Evolutionary conservation across 2,329 filamentous ascomycete genomes (phyloP).

Genomic region (Colletotrichum agaves): DNA sequence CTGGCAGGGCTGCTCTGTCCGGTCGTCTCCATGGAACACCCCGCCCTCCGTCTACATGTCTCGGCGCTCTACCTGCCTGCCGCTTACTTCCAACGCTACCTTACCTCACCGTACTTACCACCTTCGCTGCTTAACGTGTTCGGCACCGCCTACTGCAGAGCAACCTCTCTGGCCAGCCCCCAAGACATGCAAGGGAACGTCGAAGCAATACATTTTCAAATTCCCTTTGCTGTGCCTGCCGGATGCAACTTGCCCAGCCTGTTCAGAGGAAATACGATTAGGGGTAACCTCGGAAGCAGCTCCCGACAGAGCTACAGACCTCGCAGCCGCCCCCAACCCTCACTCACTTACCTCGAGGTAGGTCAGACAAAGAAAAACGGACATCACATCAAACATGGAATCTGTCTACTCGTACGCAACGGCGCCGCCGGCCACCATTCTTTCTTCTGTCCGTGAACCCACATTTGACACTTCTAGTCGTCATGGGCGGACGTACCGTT

Average conservation of each 20-base stretch:
- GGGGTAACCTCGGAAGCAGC: not conserved
- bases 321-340: not conserved
- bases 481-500: slow-evolving; percentile 8
- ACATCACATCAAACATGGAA: not conserved
- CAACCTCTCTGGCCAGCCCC: not conserved
- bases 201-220: not conserved
- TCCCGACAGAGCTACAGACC: not conserved
- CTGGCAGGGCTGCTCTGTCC: not conserved
- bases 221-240: slow-evolving; percentile 7
- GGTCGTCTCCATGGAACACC: no score
- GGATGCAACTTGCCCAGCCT: not conserved
- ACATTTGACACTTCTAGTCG: slow-evolving; percentile 5
- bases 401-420: not conserved
- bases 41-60: not conserved
- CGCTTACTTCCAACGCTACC: not conserved
- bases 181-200: slow-evolving; percentile 16
- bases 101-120: no score
- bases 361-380: not conserved
- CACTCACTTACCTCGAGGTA: not conserved
- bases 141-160: not conserved
- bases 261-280: no score
- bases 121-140: no score
- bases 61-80: slow-evolving; percentile 2
- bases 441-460: not conserved
- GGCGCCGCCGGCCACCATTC: not conserved